phyloP scores from a whole-genome alignment of 2,329 filamentous ascomycete species.

The Monilinia vaccinii-corymbosi region DNA sequence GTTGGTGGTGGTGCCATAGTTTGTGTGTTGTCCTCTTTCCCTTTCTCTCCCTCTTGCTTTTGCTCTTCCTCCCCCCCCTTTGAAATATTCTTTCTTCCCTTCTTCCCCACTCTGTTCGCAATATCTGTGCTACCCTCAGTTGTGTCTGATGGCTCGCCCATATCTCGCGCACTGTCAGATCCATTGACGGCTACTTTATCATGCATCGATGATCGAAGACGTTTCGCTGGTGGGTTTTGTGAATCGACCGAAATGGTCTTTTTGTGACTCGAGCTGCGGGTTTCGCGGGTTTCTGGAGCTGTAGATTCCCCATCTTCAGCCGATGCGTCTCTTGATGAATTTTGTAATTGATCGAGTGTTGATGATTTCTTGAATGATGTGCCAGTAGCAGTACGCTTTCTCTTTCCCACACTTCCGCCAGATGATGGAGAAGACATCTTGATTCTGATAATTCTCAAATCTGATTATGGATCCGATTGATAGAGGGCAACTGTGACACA shows the following conservation, averaged over 20 bases:
- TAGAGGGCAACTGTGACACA: neutral
- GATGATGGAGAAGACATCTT: conserved; percentile 31
- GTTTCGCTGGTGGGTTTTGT: conserved; percentile 54
- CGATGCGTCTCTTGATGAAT: conserved; percentile 74
- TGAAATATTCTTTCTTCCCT: conserved; percentile 39
- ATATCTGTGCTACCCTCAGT: conserved; percentile 61
- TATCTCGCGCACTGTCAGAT: conserved; percentile 42
- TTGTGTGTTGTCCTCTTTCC: conserved; percentile 34
- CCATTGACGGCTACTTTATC: conserved; percentile 24
- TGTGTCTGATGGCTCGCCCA: conserved; percentile 61
- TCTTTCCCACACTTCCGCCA: conserved; percentile 48
- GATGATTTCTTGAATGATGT: conserved; percentile 39
- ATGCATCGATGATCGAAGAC: conserved; percentile 47
- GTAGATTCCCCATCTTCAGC: conserved; percentile 73
- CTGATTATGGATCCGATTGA: neutral
- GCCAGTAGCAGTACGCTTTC: conserved; percentile 61
- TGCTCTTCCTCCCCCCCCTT: conserved; percentile 41
- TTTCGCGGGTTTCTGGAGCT: conserved; percentile 47
- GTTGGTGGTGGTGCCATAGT: conserved; percentile 65
- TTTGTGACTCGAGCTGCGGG: conserved; percentile 39
- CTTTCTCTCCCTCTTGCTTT: conserved; percentile 27
- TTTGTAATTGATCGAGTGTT: conserved; percentile 49
- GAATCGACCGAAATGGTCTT: conserved; percentile 41
- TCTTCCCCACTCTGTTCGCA: conserved; percentile 49
- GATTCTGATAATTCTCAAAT: neutral